These are phyloP conservation scores for Vaucheria bursata DNA, from an alignment of 352 stramenopile species.

Conservation along the genomic window DNA sequence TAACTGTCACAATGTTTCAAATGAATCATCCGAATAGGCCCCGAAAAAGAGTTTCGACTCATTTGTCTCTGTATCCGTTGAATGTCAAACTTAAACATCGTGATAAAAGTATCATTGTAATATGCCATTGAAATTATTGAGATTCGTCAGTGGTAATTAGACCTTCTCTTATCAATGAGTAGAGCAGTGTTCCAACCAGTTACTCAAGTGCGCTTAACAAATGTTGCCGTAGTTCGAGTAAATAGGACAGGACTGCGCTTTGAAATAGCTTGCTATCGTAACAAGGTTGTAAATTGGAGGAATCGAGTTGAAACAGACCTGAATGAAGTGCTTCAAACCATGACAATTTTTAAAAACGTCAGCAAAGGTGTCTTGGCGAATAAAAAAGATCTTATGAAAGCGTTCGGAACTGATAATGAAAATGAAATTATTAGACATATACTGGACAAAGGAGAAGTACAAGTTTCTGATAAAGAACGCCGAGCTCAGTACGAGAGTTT, in stretches of 20 bases:
- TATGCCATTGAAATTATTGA: no score
- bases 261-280: slow-evolving; percentile 97
- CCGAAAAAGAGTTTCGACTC: no score
- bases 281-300: slow-evolving; percentile 95
- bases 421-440: slow-evolving; percentile 82
- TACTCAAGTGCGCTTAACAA: slow-evolving; percentile 74
- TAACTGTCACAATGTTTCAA: no score
- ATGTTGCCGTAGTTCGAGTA: slow-evolving; percentile 91
- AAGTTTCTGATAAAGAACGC: slow-evolving; percentile 86
- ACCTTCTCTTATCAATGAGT: not conserved
- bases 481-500: slow-evolving; percentile 59
- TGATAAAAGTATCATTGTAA: no score
- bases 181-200: slow-evolving; percentile 48
- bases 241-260: slow-evolving; percentile 90
- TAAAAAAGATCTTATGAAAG: slow-evolving; percentile 80
- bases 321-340: slow-evolving; percentile 93
- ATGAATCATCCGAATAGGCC: no score
- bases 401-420: slow-evolving; percentile 82
- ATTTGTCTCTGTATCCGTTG: no score
- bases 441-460: slow-evolving; percentile 85
- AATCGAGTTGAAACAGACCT: slow-evolving; percentile 95
- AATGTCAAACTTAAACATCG: no score
- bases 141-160: not conserved
- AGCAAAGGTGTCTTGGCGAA: slow-evolving; percentile 85
- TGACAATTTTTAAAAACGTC: slow-evolving; percentile 94